A percentile compares a stretch with the other conserved stretches of the same genome.
phyloP scores from a whole-genome alignment of 805 yeast genomes.

The Kockiozyma suomiensis region DNA sequence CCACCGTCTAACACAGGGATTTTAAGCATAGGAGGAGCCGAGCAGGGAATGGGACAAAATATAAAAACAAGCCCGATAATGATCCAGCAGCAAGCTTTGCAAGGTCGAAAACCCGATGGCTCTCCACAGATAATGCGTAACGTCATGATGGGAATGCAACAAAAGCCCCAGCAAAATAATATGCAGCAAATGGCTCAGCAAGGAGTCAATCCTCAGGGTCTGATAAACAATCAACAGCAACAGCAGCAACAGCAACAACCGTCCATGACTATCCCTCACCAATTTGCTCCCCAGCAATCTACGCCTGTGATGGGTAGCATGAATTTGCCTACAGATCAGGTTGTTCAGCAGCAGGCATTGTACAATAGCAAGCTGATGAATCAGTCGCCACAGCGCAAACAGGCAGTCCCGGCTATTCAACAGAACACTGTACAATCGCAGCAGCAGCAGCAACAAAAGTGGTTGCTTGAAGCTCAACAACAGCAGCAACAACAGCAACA shows the following conservation, averaged over 20 bases:
- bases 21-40: neutral
- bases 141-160: conserved; percentile 6
- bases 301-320: conserved; percentile 17
- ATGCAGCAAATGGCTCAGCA: conserved; percentile 14
- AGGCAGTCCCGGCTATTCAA: conserved; percentile 9
- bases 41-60: neutral
- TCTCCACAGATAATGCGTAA: conserved; percentile 17
- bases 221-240: conserved; percentile 7
- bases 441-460: conserved; percentile 12
- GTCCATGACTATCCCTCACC: conserved; percentile 24
- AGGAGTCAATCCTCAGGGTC: neutral
- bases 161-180: conserved; percentile 14
- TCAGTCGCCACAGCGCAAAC: conserved; percentile 22
- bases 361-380: conserved; percentile 4
- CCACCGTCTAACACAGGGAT: neutral
- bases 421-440: conserved; percentile 18
- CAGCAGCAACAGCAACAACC: conserved; percentile 19
- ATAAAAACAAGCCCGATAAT: conserved; percentile 6
- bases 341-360: conserved; percentile 12
- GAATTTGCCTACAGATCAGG: conserved; percentile 1
- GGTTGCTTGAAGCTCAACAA: conserved; percentile 7
- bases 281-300: conserved; percentile 15
- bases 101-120: conserved; percentile 5
- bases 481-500: conserved; percentile 22
- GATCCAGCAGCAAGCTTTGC: conserved; percentile 14